A percentile compares a stretch with the other conserved stretches of the same genome.
Evolutionary conservation across 2,329 filamentous ascomycete genomes (phyloP).

Genomic region (Botrytis fabae): DNA sequence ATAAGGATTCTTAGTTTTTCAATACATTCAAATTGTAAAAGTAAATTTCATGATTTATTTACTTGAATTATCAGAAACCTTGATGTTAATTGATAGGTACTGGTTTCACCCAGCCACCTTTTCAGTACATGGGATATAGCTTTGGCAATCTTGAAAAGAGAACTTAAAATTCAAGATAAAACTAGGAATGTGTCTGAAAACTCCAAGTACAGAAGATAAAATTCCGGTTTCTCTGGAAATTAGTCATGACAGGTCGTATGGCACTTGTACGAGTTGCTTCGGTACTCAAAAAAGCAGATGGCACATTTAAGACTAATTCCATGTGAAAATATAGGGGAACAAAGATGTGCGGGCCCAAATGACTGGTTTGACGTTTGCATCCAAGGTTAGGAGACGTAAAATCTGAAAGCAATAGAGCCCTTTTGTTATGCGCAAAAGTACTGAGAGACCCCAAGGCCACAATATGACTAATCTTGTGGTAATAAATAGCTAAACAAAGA

Average conservation of each 20-base stretch:
- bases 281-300: background rate
- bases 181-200: background rate
- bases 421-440: background rate
- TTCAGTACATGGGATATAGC: background rate
- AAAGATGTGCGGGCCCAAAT: background rate
- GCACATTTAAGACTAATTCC: background rate
- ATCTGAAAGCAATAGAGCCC: background rate
- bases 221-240: background rate
- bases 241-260: background rate
- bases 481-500: background rate
- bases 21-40: background rate
- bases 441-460: background rate
- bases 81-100: background rate
- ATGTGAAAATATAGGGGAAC: background rate
- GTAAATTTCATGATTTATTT: background rate
- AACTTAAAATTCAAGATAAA: background rate
- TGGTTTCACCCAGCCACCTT: background rate
- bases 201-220: background rate
- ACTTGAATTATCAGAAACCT: background rate
- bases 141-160: background rate
- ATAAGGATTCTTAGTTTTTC: fast-evolving
- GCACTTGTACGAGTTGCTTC: background rate
- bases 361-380: background rate
- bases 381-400: background rate
- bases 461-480: background rate